Percentiles rank a stretch among this genome's conserved stretches.
These are phyloP conservation scores for Sphenostylis stenocarpa DNA, from an alignment of 306 rosid genomes.

Conservation along the genomic window DNA sequence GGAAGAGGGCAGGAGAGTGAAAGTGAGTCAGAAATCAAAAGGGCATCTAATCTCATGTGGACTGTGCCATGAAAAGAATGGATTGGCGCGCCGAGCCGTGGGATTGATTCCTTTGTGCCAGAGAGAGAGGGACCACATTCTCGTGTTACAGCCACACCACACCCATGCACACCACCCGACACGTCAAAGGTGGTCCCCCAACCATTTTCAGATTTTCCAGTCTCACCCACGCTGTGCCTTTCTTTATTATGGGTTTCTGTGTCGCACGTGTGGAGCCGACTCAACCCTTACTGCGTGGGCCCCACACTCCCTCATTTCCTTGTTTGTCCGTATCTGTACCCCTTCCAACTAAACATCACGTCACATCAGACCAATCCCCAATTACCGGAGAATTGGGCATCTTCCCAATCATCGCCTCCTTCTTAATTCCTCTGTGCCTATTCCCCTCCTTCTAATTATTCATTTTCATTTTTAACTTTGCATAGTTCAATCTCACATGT, in stretches of 20 bases:
- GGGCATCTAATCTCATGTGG: neutral
- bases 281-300: neutral
- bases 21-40: neutral
- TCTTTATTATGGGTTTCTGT: conserved; percentile 40
- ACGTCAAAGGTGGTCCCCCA: conserved; percentile 50
- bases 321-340: conserved; percentile 35
- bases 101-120: conserved; percentile 32
- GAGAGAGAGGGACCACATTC: conserved; percentile 35
- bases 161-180: conserved; percentile 3
- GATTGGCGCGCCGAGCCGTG: conserved; percentile 33
- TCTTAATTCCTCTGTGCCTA: neutral
- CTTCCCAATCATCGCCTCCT: conserved; percentile 30
- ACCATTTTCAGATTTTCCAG: neutral
- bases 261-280: conserved; percentile 67
- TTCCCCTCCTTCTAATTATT: neutral
- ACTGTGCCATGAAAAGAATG: conserved; percentile 11
- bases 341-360: conserved; percentile 36
- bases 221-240: conserved; percentile 27
- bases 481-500: too few relatives aligned
- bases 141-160: conserved; percentile 24
- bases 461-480: neutral
- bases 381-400: conserved; percentile 35
- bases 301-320: conserved; percentile 31
- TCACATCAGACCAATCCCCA: conserved; percentile 38
- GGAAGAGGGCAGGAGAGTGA: conserved; percentile 24